Base-by-base conservation (phyloP, 2,329 filamentous ascomycete species). In the Hypocrella siamensis region DNA sequence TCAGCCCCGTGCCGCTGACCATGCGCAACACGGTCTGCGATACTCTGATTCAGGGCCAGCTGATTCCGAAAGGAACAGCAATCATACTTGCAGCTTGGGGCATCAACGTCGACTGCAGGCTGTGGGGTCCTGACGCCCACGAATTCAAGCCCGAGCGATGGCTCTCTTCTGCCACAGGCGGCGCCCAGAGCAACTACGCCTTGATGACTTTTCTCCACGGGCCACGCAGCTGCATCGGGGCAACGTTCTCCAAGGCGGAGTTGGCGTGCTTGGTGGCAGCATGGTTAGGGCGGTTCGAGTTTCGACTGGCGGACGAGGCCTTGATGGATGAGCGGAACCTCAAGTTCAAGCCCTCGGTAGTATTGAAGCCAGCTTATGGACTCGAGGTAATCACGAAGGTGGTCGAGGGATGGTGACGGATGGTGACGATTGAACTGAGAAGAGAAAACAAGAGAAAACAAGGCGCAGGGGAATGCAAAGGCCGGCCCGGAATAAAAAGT, bases 141-240 rank as follows among this genome's bases (percentile, higher is more conserved):
- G 42, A 47, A 14, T 56, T 58, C 33, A 43, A 51, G 14, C 57
- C 56, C 1, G 48, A 52, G 15, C 49, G 57, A 26, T 60, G 57
- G 58, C 40, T 47, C 27, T 28, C 27, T 6, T 28, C 27, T 17
- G 10, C 27, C 15, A 19, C 15, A 3, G 27, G 27, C 9, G 27
- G 27, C 16, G 27, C 27, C 11, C 14, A 28, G 10, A 28, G 27
- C 27, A 28, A 28, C 27, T 28, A 28, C 27, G 27, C 27, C 7
- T 17, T 28, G 15, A 10, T 28, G 27, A 28, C 27, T 5, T 28
- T 28, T 17, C 27, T 28, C 5, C 27, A 28, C 15, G 27, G 27
- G 7, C 27, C 27, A n/a, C 27, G 27, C 6, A 16, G 27, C 27
- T 28, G 27, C 16, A 28, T 28, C 15, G 27, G 27, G 2, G 9